These are phyloP conservation scores for Triticum dicoccoides DNA, from an alignment of 176 grass and related monocot species.

Conservation along the genomic window DNA sequence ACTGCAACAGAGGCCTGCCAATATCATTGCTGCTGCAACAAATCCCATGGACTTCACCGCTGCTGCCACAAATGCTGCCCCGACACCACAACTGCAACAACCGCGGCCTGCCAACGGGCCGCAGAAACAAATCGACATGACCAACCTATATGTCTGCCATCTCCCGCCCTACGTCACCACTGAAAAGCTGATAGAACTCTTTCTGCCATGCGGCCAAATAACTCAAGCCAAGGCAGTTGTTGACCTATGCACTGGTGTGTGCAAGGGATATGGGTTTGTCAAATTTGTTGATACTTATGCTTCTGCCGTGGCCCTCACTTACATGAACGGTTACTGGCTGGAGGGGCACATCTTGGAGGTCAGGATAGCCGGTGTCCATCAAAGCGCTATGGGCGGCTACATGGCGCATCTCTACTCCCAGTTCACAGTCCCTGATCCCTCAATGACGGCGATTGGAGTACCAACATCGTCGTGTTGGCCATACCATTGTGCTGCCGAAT, in stretches of 20 bases:
- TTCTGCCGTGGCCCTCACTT: constrained; percentile 40
- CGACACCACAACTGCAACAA: too few species aligned
- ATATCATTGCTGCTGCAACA: not conserved
- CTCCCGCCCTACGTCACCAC: constrained; percentile 48
- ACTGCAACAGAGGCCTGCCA: not conserved
- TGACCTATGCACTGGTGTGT: constrained; percentile 51
- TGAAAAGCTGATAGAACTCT: constrained; percentile 47
- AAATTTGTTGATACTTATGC: constrained; percentile 42
- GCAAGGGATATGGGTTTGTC: constrained; percentile 80
- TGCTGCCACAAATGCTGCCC: too few species aligned
- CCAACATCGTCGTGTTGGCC: constrained; percentile 33
- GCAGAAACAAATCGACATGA: constrained; percentile 42
- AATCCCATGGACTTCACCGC: too few species aligned
- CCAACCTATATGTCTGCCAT: constrained; percentile 52
- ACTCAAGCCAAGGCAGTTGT: constrained; percentile 48
- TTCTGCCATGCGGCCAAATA: constrained; percentile 53
- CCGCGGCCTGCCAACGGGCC: too few species aligned
- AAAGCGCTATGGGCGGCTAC: constrained; percentile 4
- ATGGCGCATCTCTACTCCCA: constrained; percentile 32
- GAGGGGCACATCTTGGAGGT: constrained; percentile 52
- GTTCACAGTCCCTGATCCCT: constrained; percentile 10
- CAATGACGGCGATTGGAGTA: constrained; percentile 22
- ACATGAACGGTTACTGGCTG: constrained; percentile 52
- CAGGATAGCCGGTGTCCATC: constrained; percentile 23
- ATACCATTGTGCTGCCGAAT: not conserved